Evolutionary conservation across 2,329 filamentous ascomycete species (phyloP), one percentile per base, ranked within the genome.

Genomic region (Dothideomycetes sp.): DNA sequence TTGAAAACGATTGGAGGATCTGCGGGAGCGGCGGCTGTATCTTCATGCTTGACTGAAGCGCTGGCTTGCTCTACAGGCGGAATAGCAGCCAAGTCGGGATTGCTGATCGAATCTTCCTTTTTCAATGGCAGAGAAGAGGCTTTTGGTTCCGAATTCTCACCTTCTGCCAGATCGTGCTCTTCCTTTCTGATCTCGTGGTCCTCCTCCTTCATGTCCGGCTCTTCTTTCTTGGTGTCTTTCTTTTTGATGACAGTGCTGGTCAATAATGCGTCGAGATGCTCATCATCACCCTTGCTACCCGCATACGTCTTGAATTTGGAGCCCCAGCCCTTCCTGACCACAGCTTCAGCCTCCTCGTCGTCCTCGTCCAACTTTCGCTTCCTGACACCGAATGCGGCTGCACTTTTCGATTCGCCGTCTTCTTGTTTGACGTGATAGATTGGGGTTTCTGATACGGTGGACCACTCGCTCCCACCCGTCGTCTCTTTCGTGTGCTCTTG

Each of bases 381-480:
- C 34, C 73, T 64, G 14, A 80, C 68, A 1, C 77, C 78, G 8
- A 71, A 73, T 5, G 42, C 56, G 33, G 66, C 64, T 5, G 64
- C 64, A 40, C 72, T 66, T 5, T 66, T 60, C 19, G 61, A 59
- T 19, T 55, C 57, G 18, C 58, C 56, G 5, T 64, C 61, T 19
- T 62, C 57, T n/a, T 60, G 61, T 22, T 38, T 36, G 17, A 29
- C 36, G 22, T 34, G 24, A 42, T 46, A 45, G 5, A 68, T 49
- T 32, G 52, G 50, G 19, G 51, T 62, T 47, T 66, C 69, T 33
- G 76, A 70, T 31, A 84, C 74, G 4, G 73, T 77, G 43, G 85
- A 77, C 89, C 89, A 98, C 38, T 94, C 84, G 22, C 91, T 86
- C 3, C 81, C 79, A 66, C 95, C 78, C 75, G 95, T 78, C 22